Base-by-base conservation (phyloP, 768 basidiomycete species). In the Suillus ampliporus region DNA sequence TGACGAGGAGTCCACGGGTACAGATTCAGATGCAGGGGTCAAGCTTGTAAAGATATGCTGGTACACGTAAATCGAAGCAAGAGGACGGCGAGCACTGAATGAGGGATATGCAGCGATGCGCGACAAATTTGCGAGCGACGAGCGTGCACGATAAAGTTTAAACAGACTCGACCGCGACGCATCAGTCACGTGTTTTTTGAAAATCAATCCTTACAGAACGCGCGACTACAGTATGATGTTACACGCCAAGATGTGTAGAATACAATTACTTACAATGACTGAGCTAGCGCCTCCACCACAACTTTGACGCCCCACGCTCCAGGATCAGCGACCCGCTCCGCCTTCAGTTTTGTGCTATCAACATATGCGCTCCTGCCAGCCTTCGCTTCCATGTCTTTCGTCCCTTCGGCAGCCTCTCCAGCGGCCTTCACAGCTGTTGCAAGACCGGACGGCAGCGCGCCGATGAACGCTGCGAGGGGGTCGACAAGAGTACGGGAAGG, bases 401-500 rank as follows among this genome's bases (percentile, higher is more conserved):
- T 97, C 56, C 76, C 78, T 65, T 91, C 89, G 8, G 94, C 90
- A 2, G 91, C 94, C 6, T 80, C 75, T 15, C 75, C 77, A 1
- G 88, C 92, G 0, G 84, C 86, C 57, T 76, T 75, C 44, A 90
- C 87, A 0, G 94, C 90, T 3, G 71, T 74, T 0, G 71, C 74
- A 26, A 88, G 77, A 61, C 82, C 81, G 31, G 60, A 60, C 23
- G 74, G 68, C 48, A 70, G 61, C 13, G 65, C 68, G 43, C 76
- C 72, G 47, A 91, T 81, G 74, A 97, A 96, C 2, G 92, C 90
- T 43, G 86, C 82, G 23, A 98, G 83, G 9, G 95, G 94, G 76
- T 98, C 95, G n/a, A 98, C 84, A 40, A 98, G 87, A 9, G 95
- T 97, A 69, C 95, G 88, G 2, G 92, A 94, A 4, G 95, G 95